These are phyloP conservation scores for Nymphaea thermarum DNA, from an alignment of 164 flowering plant species.

Conservation along the genomic window DNA sequence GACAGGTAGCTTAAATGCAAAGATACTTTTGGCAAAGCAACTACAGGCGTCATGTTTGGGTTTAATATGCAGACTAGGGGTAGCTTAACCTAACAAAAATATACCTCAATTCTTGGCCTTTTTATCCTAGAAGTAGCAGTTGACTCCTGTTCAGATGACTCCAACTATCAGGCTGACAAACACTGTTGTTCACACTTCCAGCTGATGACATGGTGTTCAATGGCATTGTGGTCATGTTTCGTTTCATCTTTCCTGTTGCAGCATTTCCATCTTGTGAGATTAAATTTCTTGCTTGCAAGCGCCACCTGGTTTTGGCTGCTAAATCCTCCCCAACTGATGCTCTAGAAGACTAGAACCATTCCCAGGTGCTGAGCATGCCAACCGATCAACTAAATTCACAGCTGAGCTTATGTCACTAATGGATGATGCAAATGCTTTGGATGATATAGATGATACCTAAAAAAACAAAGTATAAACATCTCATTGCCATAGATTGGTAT, in stretches of 20 bases:
- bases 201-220: conserved; percentile 51
- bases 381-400: conserved; percentile 72
- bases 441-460: conserved; percentile 68
- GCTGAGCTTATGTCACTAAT: conserved; percentile 78
- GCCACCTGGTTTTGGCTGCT: conserved; percentile 85
- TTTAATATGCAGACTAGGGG: no score
- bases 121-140: conserved; percentile 71
- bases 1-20: no score
- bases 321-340: conserved; percentile 95
- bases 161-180: conserved; percentile 38
- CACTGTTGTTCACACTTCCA: conserved; percentile 52
- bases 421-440: conserved; percentile 50
- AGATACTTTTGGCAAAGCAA: no score
- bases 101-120: conserved; percentile 65
- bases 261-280: conserved; percentile 45
- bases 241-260: conserved; percentile 58
- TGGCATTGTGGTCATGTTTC: conserved; percentile 69
- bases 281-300: conserved; percentile 68
- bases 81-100: background rate
- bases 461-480: background rate
- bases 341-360: conserved; percentile 90
- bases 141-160: conserved; percentile 66
- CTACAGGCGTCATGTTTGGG: no score
- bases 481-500: no score
- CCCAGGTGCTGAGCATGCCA: conserved; percentile 89